Percentiles rank a stretch among this genome's conserved stretches.
phyloP scores from a whole-genome alignment of 2,329 filamentous ascomycete species.

The Ampelomyces quisqualis region DNA sequence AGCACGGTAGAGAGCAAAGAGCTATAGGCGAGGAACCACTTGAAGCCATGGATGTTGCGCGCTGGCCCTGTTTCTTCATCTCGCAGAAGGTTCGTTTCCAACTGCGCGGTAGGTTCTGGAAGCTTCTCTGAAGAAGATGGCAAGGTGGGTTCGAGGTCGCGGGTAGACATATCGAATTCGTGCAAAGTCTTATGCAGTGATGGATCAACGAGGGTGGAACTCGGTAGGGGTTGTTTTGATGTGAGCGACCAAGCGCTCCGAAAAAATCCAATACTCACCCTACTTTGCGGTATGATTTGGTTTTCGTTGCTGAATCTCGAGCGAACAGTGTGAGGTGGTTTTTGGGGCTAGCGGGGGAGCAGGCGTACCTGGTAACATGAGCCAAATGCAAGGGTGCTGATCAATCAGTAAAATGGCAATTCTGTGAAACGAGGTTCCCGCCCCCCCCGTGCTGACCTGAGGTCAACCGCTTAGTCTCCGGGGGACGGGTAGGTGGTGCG shows the following conservation, averaged over 20 bases:
- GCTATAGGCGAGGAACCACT: neutral
- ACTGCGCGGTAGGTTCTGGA: neutral
- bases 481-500: slow-evolving; percentile 1
- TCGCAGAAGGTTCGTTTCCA: neutral
- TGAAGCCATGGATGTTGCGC: neutral
- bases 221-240: neutral
- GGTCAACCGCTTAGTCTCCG: too few species aligned
- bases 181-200: neutral
- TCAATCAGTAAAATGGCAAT: neutral
- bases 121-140: neutral
- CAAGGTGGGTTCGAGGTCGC: neutral
- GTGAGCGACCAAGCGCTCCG: neutral
- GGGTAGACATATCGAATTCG: neutral
- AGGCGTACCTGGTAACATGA: neutral
- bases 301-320: slow-evolving; percentile 1
- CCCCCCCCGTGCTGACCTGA: too few species aligned
- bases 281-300: neutral
- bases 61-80: neutral
- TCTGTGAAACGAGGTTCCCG: neutral
- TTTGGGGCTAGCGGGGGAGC: neutral
- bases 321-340: neutral
- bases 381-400: neutral
- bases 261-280: neutral
- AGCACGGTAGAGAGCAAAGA: neutral
- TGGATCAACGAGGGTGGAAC: neutral